Conservation (phyloP, 2,329 filamentous ascomycete species). For the Verticillium nubilum region DNA sequence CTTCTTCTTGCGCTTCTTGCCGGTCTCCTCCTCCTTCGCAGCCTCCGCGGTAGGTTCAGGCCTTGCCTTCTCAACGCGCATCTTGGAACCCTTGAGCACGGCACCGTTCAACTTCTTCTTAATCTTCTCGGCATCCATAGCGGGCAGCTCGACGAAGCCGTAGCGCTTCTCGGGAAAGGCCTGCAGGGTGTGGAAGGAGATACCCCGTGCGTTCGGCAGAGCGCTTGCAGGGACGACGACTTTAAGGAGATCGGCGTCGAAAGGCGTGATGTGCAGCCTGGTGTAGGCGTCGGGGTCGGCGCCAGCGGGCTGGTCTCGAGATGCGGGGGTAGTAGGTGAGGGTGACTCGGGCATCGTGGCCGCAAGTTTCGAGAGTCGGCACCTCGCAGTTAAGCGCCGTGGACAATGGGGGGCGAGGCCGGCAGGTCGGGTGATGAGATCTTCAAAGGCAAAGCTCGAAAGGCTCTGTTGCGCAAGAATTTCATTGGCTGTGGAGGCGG, state of each 20-base stretch:
- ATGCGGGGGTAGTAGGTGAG: not conserved
- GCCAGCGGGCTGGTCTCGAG: constrained; percentile 2
- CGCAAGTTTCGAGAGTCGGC: not conserved
- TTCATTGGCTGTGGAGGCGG: constrained; percentile 8
- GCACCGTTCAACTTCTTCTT: constrained; percentile 87
- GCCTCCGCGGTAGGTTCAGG: constrained; percentile 48
- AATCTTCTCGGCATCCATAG: constrained; percentile 79
- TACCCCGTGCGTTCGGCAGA: constrained; percentile 62
- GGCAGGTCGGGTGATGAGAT: constrained; percentile 4
- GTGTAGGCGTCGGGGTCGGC: constrained; percentile 25
- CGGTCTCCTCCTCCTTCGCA: constrained; percentile 24
- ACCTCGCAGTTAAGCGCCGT: constrained; percentile 2
- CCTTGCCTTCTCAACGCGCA: constrained; percentile 76
- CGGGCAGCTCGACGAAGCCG: constrained; percentile 82
- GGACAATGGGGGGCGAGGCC: not conserved
- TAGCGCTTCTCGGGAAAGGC: constrained; percentile 88
- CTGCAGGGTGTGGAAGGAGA: constrained; percentile 82
- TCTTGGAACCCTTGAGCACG: constrained; percentile 77
- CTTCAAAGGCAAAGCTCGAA: constrained; percentile 8
- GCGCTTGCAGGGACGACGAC: constrained; percentile 66
- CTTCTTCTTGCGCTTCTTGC: constrained; percentile 34
- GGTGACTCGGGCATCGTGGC: constrained; percentile 4
- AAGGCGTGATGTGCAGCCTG: constrained; percentile 82
- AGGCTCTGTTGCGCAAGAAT: constrained; percentile 13
- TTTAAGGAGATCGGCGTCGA: constrained; percentile 69